phyloP scores from a whole-genome alignment of 306 rosid genomes.

The Vicia villosa region DNA sequence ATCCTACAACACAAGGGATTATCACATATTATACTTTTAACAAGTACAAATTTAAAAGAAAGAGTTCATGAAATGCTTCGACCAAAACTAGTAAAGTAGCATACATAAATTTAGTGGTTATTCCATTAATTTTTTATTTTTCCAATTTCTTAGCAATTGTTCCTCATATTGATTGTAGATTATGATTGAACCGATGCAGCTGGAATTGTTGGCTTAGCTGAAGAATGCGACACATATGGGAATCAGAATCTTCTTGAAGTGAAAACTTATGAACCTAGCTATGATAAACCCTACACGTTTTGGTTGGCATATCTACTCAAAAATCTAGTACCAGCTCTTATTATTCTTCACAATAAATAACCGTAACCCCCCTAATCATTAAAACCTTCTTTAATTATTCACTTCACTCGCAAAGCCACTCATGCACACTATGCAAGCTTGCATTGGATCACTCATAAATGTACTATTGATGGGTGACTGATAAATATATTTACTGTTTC shows the following conservation, averaged over 20 bases:
- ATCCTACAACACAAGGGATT: too few species aligned
- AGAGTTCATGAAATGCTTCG: too few species aligned
- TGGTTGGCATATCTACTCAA: constrained; percentile 14
- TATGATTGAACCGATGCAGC: not conserved
- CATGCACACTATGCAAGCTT: not conserved
- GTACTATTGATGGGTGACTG: not conserved
- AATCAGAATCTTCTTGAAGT: constrained; percentile 39
- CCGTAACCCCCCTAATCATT: constrained; percentile 19
- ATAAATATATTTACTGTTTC: not conserved
- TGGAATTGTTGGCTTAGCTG: constrained; percentile 4
- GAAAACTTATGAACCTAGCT: constrained; percentile 34
- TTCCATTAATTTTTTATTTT: too few species aligned
- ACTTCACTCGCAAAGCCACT: constrained; percentile 7
- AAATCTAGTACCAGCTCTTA: too few species aligned
- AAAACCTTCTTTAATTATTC: constrained; percentile 7
- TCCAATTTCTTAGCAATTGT: too few species aligned
- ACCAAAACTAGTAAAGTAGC: too few species aligned
- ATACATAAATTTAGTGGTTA: too few species aligned
- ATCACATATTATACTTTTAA: too few species aligned
- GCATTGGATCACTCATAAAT: constrained; percentile 21
- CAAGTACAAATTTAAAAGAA: too few species aligned
- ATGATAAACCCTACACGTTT: constrained; percentile 24
- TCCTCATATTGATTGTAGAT: not conserved
- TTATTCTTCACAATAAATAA: not conserved
- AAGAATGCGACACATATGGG: constrained; percentile 40